Conservation (phyloP, 164 flowering plant species). For the Stephania yunnanensis region DNA sequence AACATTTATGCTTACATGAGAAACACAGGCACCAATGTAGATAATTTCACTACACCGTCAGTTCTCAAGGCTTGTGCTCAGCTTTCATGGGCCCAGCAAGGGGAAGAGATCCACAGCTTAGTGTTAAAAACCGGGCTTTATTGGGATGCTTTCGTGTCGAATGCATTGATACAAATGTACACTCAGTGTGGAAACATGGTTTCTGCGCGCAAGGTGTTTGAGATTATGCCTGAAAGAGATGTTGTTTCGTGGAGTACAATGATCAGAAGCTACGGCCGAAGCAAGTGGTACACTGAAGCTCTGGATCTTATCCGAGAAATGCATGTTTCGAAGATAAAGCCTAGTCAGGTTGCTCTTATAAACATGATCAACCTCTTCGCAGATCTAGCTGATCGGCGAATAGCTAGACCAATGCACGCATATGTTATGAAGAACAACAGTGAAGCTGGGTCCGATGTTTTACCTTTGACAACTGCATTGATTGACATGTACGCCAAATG, state of each 20-base stretch:
- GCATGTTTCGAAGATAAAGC: constrained; percentile 29
- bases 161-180: constrained; percentile 51
- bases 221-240: constrained; percentile 46
- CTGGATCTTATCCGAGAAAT: constrained; percentile 36
- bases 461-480: constrained; percentile 32
- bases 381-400: constrained; percentile 21
- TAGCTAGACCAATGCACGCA: constrained; percentile 40
- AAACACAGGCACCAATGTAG: constrained; percentile 22
- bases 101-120: constrained; percentile 54
- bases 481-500: constrained; percentile 58
- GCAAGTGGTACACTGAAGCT: constrained; percentile 24
- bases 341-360: constrained; percentile 38
- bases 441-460: constrained; percentile 13
- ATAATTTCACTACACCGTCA: constrained; percentile 42
- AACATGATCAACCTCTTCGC: constrained; percentile 47
- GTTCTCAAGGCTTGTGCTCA: constrained; percentile 47
- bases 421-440: constrained; percentile 37
- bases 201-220: constrained; percentile 28
- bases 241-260: constrained; percentile 49
- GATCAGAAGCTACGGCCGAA: constrained; percentile 32
- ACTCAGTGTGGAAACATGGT: constrained; percentile 28
- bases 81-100: constrained; percentile 22
- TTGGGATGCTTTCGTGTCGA: constrained; percentile 39
- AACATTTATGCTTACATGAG: constrained; percentile 41
- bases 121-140: constrained; percentile 33